Evolutionary conservation across 2,329 filamentous ascomycete genomes (phyloP), one percentile per base, ranked within the genome.

Genomic region (Cladosporium sp.): DNA sequence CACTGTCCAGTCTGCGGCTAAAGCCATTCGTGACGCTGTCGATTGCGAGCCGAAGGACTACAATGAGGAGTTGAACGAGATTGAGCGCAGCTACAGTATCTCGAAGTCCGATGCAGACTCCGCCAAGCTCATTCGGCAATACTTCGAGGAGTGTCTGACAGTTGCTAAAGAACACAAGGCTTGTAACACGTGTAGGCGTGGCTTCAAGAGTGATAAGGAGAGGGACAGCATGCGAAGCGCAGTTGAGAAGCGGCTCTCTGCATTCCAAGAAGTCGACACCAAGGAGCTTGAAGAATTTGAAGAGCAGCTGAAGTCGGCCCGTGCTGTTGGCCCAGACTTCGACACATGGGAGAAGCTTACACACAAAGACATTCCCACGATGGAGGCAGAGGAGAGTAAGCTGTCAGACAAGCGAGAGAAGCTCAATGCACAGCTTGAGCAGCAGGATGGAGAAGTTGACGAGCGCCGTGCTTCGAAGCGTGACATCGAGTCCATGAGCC

Each of bases 131-230:
- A 58, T 60, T 4, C 28, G 83, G 85, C 51, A 84, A 85, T 65
- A 90, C 70, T 91, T 89, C 70, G 77, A 76, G 44, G 83, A 84
- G 52, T 91, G 88, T 67, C 77, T 90, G 51, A 80, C 83, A 35
- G 80, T 80, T 20, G 81, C 89, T 10, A 80, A 88, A 56, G 78
- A 84, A 34, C 83, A 88, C 55, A 88, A 90, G 64, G 82, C 82
- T 44, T 97, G 93, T 70, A 81, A 84, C 34, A 83, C 94, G 20
- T 97, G 93, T 68, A 80, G 83, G 42, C 83, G 91, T 54, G 73
- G 79, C 3, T 91, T 96, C 70, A 72, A 83, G 56, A 70, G 79
- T 67, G 77, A 77, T 64, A 80, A 74, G 32, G 83, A 82, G 66
- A 85, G 82, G 62, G 85, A 80, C n/a, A 83, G 78, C 53, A 80